Evolutionary conservation across 345 rosid genomes (phyloP), one percentile per base, ranked within the genome.

Genomic region (Eucalyptus viminalis): DNA sequence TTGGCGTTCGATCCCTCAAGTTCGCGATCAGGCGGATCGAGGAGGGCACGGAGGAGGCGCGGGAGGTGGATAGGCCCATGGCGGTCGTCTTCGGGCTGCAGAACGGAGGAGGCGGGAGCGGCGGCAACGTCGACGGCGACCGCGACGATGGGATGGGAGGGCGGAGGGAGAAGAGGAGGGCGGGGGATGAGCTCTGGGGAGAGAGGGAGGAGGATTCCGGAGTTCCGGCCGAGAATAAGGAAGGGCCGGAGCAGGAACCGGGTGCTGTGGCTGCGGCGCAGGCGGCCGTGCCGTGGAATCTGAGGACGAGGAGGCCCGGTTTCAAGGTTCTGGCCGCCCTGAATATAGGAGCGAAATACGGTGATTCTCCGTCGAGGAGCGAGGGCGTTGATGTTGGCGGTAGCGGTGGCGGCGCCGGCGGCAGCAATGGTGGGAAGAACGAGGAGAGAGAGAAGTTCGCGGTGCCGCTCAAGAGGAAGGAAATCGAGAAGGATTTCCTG

Each of bases 401-500:
- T 5, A 56, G 88, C 91, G 45, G 88, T 88, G 69, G 90, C 88
- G 88, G 80, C 86, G 14, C 29, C n/a, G 83, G 88, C 91, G 85
- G 47, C 49, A 80, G 85, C 27, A 69, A 86, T 87, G 92, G 80
- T 69, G 87, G 91, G 89, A 91, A 88, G 94, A 89, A 69, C 54
- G 88, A 91, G 93, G 90, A 81, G 88, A 92, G 94, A 86, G 56
- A 76, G 17, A 93, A 92, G 88, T 92, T 97, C 72, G 56, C 91
- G 9, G 90, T 93, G 90, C 16, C 93, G 58, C 89, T 97, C 72
- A 54, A 93, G 49, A 95, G 87, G 95, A 93, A 94, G 91, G 99
- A 97, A 95, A 92, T 96, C 90, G 97, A 95, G 85, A 95, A 93
- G 25, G 99, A 97, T 91, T 95, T 90, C 87, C 86, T 93, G 93